Conservation (phyloP, 192 early-diverging fungal species). For the Haplosporangium gracile region DNA sequence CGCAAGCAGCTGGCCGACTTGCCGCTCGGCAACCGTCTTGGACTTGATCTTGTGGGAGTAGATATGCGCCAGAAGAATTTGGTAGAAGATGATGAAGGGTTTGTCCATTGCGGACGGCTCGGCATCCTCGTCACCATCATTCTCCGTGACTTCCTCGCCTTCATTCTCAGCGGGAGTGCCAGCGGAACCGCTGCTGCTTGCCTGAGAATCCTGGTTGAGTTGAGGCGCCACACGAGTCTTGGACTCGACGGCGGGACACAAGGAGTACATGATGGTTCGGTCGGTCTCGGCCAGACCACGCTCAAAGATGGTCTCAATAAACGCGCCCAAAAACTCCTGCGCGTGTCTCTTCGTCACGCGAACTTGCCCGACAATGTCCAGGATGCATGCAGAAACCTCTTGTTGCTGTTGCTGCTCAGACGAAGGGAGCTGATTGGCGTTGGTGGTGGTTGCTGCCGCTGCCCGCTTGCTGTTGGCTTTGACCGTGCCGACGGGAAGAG, state of each 20-base stretch:
- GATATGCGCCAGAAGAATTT: constrained; percentile 5
- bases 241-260: constrained; percentile 8
- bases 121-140: constrained; percentile 4
- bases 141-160: not conserved
- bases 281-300: constrained; percentile 8
- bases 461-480: constrained; percentile 15
- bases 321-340: constrained; percentile 17
- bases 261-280: not conserved
- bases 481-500: constrained; percentile 12
- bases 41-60: constrained; percentile 19
- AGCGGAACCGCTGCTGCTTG: not conserved
- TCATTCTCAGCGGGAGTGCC: not conserved
- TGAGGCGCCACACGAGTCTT: not conserved
- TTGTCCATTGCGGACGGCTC: constrained; percentile 12
- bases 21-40: constrained; percentile 6
- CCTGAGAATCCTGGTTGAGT: constrained; percentile 10
- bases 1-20: constrained; percentile 12
- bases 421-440: constrained; percentile 19
- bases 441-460: constrained; percentile 18
- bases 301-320: constrained; percentile 12
- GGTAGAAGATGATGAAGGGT: constrained; percentile 11
- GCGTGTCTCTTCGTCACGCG: constrained; percentile 15
- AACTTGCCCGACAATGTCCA: constrained; percentile 6
- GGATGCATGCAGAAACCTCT: constrained; percentile 1
- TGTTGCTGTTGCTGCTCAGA: constrained; percentile 4